Percentiles rank a stretch among this genome's conserved stretches.
phyloP scores from a whole-genome alignment of 1,284 basidiomycete genomes.

The Macrocystidia cucumis region DNA sequence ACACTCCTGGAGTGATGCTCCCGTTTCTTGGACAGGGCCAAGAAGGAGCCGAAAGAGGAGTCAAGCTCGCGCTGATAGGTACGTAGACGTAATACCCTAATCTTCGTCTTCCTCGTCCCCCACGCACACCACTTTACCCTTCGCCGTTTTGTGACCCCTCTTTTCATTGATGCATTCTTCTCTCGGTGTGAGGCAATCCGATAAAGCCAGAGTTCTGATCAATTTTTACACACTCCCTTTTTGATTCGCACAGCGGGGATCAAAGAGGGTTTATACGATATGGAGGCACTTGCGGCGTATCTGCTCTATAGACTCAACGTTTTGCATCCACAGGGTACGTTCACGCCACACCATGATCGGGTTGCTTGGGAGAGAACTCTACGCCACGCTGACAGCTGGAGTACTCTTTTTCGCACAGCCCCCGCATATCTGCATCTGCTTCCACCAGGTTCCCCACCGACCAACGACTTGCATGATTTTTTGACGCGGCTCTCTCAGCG shows the following conservation, averaged over 20 bases:
- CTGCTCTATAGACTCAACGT: constrained; percentile 84
- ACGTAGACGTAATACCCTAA: too few species aligned
- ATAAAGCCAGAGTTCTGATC: too few species aligned
- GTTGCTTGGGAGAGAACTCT: too few species aligned
- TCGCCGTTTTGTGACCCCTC: constrained; percentile 14
- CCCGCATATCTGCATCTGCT: constrained; percentile 67
- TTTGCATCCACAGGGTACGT: constrained; percentile 60
- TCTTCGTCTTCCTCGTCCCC: constrained; percentile 9
- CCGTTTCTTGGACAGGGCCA: constrained; percentile 88
- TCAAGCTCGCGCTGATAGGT: constrained; percentile 94
- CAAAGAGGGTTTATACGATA: constrained; percentile 89
- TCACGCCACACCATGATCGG: too few species aligned
- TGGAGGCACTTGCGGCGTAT: constrained; percentile 81
- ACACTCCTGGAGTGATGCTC: constrained; percentile 96
- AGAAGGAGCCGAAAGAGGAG: constrained; percentile 81
- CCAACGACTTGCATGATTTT: constrained; percentile 54
- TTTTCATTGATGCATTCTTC: constrained; percentile 11
- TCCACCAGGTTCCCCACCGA: constrained; percentile 44
- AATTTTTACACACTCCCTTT: too few species aligned
- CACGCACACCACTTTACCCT: constrained; percentile 9
- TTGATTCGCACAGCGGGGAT: constrained; percentile 67
- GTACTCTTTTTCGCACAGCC: constrained; percentile 33
- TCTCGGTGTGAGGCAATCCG: too few species aligned
- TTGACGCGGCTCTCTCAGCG: constrained; percentile 63
- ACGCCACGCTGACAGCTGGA: neutral